Base-by-base conservation (phyloP, 495 filamentous ascomycete genomes). In the Articulospora tetracladia region DNA sequence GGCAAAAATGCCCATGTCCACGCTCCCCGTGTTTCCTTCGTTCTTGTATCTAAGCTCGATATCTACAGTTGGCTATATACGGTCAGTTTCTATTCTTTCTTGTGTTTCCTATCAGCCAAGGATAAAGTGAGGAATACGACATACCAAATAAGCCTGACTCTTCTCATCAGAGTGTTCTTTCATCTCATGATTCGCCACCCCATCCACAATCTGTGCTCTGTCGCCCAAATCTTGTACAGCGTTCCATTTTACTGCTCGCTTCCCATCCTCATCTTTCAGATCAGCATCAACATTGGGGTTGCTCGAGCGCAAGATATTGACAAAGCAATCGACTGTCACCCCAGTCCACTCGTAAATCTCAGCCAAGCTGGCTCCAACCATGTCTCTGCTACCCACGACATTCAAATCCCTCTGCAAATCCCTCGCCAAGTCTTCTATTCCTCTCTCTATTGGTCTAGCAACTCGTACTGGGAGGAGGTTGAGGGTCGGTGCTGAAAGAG, bases 381-480 rank as follows among this genome's bases (percentile, higher is more conserved):
- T 79, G 26, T 71, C 69, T 19, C 59, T 46, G 11, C 58, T 73
- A 19, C 74, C 69, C 22, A 83, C 75, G n/a, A 71, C 63, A 17
- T 61, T 59, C 3, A 83, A 49, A 65, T 81, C 80, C 2, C 52
- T 55, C 59, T 83, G 80, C 8, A 83, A 69, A 23, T 73, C 68
- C 46, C 54, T 70, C 8, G 78, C 80, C 3, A 76, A 24, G 7
- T 74, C 71, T 19, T 67, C 24, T 3, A 79, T 51, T 4, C 53
- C 17, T 2, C 57, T 69, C 3, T 56, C 52, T 36, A 56, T 53
- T 6, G 74, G 72, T 3, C 58, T 44, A 1, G 62, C 57, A 3
- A 83, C 68, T 2, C 73, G 70, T 2, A 84, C 66, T 4, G 81
- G 81, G 2, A 84, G 72, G 17, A 84, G 60, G 55, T 84, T 84